Base-by-base conservation (phyloP, 2,329 filamentous ascomycete species). In the Alternaria ventricosa region DNA sequence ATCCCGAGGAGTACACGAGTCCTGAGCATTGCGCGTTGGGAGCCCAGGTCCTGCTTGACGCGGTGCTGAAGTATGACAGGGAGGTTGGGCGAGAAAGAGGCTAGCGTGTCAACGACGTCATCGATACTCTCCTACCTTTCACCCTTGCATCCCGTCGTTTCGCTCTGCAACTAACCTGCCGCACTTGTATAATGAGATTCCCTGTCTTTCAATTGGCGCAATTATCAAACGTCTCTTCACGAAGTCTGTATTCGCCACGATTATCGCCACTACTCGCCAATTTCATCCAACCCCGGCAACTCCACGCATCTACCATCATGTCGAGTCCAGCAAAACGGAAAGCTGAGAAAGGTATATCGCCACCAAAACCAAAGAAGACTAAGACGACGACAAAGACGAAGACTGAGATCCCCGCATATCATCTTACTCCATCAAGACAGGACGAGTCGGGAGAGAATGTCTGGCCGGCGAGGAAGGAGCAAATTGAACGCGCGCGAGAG, bases 401-500 rank as follows among this genome's bases (percentile, higher is more conserved):
- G 59, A 33, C 73, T 1, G 54, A 65, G 4, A 58, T 78, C 1
- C 77, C 75, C 2, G 75, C 77, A 12, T 79, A 79, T 54, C 76
- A 78, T 49, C 70, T 74, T 4, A 65, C 75, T 1, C 68, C 68
- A 11, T 71, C 75, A 23, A 69, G 72, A 65, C 65, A 67, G 22
- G 72, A 76, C 54, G 67, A 70, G 3, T 57, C 63, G 23, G 87
- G 87, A 2, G 79, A 81, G 10, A 78, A 83, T 1, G 81, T 89
- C 51, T 91, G 89, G 89, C 89, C 89, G 3, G 89, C 89, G 1
- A 85, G 88, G 2, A 77, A 75, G 55, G 75, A 77, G 11, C 86
- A 89, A 57, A 87, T 91, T 36, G 78, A 86, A 10, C 76, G 78
- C 8, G 89, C 89, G 3, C 82, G 87, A 55, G 70, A 77, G 2